Base-by-base conservation (phyloP, 2,329 filamentous ascomycete genomes). In the Fusarium siculi region DNA sequence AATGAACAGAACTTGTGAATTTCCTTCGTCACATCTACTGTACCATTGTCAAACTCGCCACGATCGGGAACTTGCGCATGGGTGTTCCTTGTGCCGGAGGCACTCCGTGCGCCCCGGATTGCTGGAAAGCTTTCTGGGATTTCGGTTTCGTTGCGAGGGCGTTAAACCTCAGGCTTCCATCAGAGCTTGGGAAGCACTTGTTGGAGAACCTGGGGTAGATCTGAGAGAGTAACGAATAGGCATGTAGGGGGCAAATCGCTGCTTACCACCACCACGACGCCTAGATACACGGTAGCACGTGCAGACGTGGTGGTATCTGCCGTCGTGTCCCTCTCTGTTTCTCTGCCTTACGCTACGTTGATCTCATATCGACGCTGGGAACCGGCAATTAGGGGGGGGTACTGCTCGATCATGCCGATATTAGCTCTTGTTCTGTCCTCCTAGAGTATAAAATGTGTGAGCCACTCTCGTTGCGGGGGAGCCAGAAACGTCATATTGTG, bases 401-500 rank as follows among this genome's bases (percentile, higher is more conserved):
- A 28, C 50, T 58, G 28, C 36, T 56, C 40, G n/a, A 63, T 65
- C 44, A 36, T 44, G 23, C 54, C 23, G 18, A 72, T 56, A 63
- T 72, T 66, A 59, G 59, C 47, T 72, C 57, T 56, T 40, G n/a
- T 21, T 53, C 23, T 25, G 18, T 16, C 19, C 19, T 53, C 23
- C 19, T 34, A 28, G 58, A 55, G 46, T 55, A 42, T 54, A 61
- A 59, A 47, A 11, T 54, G 39, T 50, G 70, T 58, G 43, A 64
- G 47, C 55, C 52, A 62, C 62, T 74, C 43, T 62, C 32, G n/a
- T 46, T 18, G 42, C n/a, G 39, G 37, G 36, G 32, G 23, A 40
- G 47, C 61, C 71, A 68, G 39, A 50, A 39, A 74, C 55, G 63
- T 74, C 71, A 74, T 74, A 42, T 32, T 55, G 46, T 74, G 44